Base-by-base conservation (phyloP, 768 basidiomycete species). In the Tricholoma saponaceum region DNA sequence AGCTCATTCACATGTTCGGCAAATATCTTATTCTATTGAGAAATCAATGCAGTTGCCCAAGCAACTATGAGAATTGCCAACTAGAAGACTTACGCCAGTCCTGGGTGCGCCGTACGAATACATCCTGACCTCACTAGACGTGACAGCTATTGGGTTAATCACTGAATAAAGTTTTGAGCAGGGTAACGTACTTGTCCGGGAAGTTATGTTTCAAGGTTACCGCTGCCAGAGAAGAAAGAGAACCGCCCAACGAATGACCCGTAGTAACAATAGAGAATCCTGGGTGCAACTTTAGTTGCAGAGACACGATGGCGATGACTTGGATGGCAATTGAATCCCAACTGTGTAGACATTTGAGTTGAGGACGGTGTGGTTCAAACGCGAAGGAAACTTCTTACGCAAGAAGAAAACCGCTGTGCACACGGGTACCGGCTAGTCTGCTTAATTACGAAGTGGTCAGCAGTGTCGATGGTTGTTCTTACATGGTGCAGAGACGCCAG, bases 241-340 rank as follows among this genome's bases (percentile, higher is more conserved):
- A 70, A 6, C 82, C 83, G 9, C 83, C 83, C 9, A 83, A 67
- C 1, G 83, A 84, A 62, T 85, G 83, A 0, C 83, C 83, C 4
- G 73, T 72, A 0, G 77, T 77, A 8, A 79, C 75, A 30, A 84
- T 66, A 0, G 72, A 63, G 60, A 76, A 76, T 1, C 65, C 72
- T 2, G 72, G 68, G 56, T 81, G 69, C 3, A 58, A 57, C 10
- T 63, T 59, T 1, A 80, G 63, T 58, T 81, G 74, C 7, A 64
- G 56, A 5, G 67, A 61, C 4, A 83, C 58, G 22, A 76, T 66
- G 10, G 68, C 56, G 6, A 76, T 64, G 25, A 82, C 71, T 62
- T 77, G 69, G 1, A 72, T 13, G 14, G 74, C 74, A 51, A 83
- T 70, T 2, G 79, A 76, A 55, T 81, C 72, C 82, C 82, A 84